Conservation (phyloP, 2,329 filamentous ascomycete species). For the Hypoxylon sp. region DNA sequence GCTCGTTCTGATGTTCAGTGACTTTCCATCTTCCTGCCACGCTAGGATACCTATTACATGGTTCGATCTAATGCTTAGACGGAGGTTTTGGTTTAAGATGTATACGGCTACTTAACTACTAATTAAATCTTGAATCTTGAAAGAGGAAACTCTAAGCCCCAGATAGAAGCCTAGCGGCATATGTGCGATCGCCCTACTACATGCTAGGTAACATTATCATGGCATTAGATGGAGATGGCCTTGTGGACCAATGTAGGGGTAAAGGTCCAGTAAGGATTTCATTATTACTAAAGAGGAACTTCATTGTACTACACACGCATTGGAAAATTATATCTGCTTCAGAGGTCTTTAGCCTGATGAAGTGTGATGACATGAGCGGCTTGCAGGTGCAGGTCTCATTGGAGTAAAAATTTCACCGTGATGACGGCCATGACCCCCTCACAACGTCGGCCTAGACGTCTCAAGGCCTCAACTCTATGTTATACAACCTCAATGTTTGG, state of each 20-base stretch:
- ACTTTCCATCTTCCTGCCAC: background rate
- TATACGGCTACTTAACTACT: background rate
- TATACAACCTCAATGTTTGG: background rate
- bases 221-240: background rate
- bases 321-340: background rate
- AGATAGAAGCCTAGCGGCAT: background rate
- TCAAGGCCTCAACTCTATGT: background rate
- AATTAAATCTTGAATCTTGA: background rate
- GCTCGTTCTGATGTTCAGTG: background rate
- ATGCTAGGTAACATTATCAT: background rate
- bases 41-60: background rate
- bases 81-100: background rate
- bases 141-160: background rate
- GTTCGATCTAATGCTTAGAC: background rate
- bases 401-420: background rate
- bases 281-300: background rate
- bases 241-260: background rate
- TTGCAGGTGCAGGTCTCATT: background rate
- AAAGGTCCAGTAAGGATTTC: background rate
- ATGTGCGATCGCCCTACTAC: background rate
- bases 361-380: background rate
- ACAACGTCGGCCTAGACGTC: background rate
- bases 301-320: background rate
- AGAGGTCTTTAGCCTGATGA: background rate
- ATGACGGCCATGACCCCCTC: background rate